Evolutionary conservation across 345 rosid genomes (phyloP).

Genomic region (Barbarea vulgaris): DNA sequence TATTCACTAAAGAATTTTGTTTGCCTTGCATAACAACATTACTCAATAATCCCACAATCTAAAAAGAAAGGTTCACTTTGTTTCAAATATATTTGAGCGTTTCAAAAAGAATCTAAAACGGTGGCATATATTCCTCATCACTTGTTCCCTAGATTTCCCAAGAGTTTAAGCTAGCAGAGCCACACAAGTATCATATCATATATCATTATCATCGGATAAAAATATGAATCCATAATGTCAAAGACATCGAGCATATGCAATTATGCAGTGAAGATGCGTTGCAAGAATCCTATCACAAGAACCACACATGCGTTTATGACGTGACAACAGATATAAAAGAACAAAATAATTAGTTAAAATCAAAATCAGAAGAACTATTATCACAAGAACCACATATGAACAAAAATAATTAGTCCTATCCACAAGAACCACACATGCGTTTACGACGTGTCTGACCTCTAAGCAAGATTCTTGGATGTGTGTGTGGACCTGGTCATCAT

Average conservation of each 20-base stretch:
- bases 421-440: neutral
- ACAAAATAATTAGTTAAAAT: neutral
- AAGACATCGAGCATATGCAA: slow-evolving; percentile 14
- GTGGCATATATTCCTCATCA: slow-evolving; percentile 30
- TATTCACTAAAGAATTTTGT: neutral
- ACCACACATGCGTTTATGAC: slow-evolving; percentile 9
- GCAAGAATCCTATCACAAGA: slow-evolving; percentile 6
- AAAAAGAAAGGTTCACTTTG: slow-evolving; percentile 35
- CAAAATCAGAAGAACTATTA: neutral
- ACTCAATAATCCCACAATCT: slow-evolving; percentile 14
- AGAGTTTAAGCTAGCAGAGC: slow-evolving; percentile 12
- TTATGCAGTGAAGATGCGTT: slow-evolving; percentile 8
- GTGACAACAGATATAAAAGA: neutral
- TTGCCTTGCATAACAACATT: slow-evolving; percentile 20
- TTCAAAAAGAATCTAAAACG: slow-evolving; percentile 30
- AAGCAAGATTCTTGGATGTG: neutral
- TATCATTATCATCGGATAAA: neutral
- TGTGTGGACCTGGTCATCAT: too few relatives aligned
- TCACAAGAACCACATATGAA: neutral
- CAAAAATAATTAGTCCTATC: neutral
- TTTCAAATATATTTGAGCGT: slow-evolving; percentile 24
- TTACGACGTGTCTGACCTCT: neutral
- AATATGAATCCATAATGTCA: slow-evolving; percentile 24
- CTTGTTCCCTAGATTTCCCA: slow-evolving; percentile 23
- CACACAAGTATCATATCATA: slow-evolving; percentile 17